Percentiles rank a stretch among this genome's conserved stretches.
Evolutionary conservation across 1,139 yeast genomes (phyloP).

Genomic region (Yamadazyma friedrichii): DNA sequence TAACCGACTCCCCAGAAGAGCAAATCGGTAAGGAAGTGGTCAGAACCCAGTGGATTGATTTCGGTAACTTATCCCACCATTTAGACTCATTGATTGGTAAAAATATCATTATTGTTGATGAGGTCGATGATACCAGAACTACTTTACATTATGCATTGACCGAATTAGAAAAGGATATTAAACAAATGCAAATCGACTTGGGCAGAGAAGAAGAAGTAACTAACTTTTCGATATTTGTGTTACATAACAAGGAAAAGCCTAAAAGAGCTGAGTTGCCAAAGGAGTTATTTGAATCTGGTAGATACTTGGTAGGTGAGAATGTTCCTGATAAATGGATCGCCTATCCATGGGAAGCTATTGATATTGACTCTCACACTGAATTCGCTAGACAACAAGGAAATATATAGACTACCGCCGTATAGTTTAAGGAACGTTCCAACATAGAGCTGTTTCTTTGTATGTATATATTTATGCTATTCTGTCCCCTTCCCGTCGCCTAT

Average conservation of each 20-base stretch:
- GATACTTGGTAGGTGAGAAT: slow-evolving; percentile 51
- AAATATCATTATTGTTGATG: slow-evolving; percentile 63
- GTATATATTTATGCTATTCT: no score
- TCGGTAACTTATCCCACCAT: slow-evolving; percentile 52
- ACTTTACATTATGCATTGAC: slow-evolving; percentile 61
- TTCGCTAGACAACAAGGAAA: slow-evolving; percentile 41
- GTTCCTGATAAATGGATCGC: slow-evolving; percentile 62
- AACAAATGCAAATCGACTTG: slow-evolving; percentile 46
- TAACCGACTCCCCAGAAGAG: slow-evolving; percentile 45
- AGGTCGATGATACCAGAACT: slow-evolving; percentile 68
- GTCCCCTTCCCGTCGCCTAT: no score
- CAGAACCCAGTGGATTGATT: slow-evolving; percentile 69
- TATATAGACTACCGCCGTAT: slow-evolving; percentile 10
- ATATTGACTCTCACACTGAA: slow-evolving; percentile 42
- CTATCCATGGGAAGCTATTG: slow-evolving; percentile 65
- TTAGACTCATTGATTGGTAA: slow-evolving; percentile 57
- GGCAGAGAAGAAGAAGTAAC: slow-evolving; percentile 44
- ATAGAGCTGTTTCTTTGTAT: no score
- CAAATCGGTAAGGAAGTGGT: slow-evolving; percentile 58
- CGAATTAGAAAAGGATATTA: slow-evolving; percentile 57
- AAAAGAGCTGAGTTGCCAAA: slow-evolving; percentile 54
- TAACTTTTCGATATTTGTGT: slow-evolving; percentile 53
- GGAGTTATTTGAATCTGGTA: slow-evolving; percentile 39
- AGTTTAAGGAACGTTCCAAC: no score
- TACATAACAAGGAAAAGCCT: slow-evolving; percentile 57